Evolutionary conservation across 1,284 basidiomycete species (phyloP).

Genomic region (Tilletia indica): DNA sequence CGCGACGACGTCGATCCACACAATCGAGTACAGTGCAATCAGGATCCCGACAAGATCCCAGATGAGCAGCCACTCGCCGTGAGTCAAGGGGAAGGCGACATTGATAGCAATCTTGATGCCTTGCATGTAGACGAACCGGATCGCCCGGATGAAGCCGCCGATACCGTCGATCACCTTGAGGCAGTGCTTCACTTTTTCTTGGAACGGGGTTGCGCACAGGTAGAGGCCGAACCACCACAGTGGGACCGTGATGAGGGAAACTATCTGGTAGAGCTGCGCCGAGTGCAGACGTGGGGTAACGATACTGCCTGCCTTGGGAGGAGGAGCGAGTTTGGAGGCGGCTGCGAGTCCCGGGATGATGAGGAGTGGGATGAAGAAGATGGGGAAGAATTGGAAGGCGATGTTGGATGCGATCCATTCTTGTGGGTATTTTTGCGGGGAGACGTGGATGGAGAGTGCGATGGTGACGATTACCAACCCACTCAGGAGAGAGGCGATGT

Average conservation of each 20-base stretch:
- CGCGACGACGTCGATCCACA: conserved; percentile 5
- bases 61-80: conserved; percentile 16
- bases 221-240: conserved; percentile 12
- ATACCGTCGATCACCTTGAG: neutral
- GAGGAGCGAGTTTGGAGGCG: neutral
- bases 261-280: neutral
- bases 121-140: neutral
- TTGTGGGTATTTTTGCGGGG: neutral
- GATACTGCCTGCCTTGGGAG: neutral
- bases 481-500: neutral
- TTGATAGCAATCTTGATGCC: neutral
- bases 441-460: conserved; percentile 6
- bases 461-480: conserved; percentile 8
- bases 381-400: conserved; percentile 17
- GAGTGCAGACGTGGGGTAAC: neutral
- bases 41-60: conserved; percentile 17
- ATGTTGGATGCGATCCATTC: conserved; percentile 18
- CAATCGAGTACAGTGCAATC: neutral
- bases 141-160: neutral
- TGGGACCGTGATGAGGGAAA: neutral
- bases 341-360: neutral
- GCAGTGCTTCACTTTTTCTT: neutral
- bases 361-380: conserved; percentile 14
- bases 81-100: conserved; percentile 7
- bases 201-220: neutral